Evolutionary conservation across 225 moss, liverwort and hornwort genomes (phyloP), one percentile per base, ranked within the genome.

Genomic region (Straminergon stramineum): DNA sequence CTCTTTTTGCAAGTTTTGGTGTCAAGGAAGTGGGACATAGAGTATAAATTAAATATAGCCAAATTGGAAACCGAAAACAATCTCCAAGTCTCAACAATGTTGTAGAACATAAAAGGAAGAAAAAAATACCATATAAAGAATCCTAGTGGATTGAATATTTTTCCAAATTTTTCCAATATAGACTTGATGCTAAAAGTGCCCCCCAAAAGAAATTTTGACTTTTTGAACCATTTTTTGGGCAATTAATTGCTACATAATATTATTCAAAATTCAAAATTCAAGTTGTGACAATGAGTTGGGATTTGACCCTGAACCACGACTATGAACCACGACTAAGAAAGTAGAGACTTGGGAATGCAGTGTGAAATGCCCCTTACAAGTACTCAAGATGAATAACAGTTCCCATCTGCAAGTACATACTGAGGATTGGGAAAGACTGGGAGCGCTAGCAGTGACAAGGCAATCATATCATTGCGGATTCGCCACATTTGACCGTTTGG

Each of bases 21-120:
- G 1, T 4, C 4, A 68, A 68, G 12, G 6, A 28, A 21, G 11
- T 37, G 0, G 6, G 22, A n/a, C 1, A 13, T 13, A 0, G 5
- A 68, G 22, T 1, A 0, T 13, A 8, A 68, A n/a, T 68, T 13
- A 3, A 4, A 28, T n/a, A 6, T 22, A n/a, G 12, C 21, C 6
- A 37, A 68, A 21, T 35, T n/a, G 2, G 1, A n/a, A n/a, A n/a
- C 12, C 11, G 21, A 22, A 21, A n/a, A 22, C 1, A 4, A 1
- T 11, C 11, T 67, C 3, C 19, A 35, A 19, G 67, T 67, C 0
- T 12, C 4, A 22, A 68, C 2, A n/a, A n/a, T n/a, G 22, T n/a
- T 68, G n/a, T 68, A 10, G 10, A 68, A 22, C 22, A 15, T 13
- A 13, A 6, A 37, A 37, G 6, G 6, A n/a, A 22, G 8, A 7